These are phyloP conservation scores for Aspergillus thermomutatus DNA, from an alignment of 2,329 filamentous ascomycete species.

Conservation along the genomic window DNA sequence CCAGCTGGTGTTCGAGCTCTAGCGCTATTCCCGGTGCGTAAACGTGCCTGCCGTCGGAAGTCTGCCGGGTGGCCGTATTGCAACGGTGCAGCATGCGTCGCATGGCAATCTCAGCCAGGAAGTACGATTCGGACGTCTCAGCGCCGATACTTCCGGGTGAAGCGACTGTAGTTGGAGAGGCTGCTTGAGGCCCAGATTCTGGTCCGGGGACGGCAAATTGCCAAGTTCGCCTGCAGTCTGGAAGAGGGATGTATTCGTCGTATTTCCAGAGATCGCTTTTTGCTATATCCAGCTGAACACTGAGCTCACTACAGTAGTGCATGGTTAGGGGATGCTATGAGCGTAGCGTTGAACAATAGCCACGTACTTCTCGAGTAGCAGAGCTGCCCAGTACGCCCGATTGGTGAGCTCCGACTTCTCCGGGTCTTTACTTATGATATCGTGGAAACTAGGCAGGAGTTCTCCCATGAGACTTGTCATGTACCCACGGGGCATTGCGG, in stretches of 20 bases:
- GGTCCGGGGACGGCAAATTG: slow-evolving; percentile 10
- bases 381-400: slow-evolving; percentile 21
- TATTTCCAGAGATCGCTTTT: slow-evolving; percentile 27
- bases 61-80: slow-evolving; percentile 19
- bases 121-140: slow-evolving; percentile 20
- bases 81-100: slow-evolving; percentile 31
- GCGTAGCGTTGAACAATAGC: too few relatives aligned
- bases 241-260: slow-evolving; percentile 25
- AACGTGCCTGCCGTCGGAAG: slow-evolving; percentile 11
- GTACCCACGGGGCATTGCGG: not conserved
- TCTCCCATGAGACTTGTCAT: too few relatives aligned
- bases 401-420: slow-evolving; percentile 15
- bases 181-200: not conserved
- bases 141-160: slow-evolving; percentile 4
- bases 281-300: slow-evolving; percentile 24
- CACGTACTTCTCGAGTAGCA: slow-evolving; percentile 22
- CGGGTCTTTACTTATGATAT: not conserved
- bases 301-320: slow-evolving; percentile 17
- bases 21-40: slow-evolving; percentile 26
- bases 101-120: slow-evolving; percentile 35
- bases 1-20: slow-evolving; percentile 29
- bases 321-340: too few relatives aligned
- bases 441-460: too few relatives aligned
- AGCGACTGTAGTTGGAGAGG: not conserved
- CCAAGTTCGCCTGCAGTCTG: slow-evolving; percentile 21